These are phyloP conservation scores for Aspergillus texensis DNA, from an alignment of 2,329 filamentous ascomycete genomes.

Conservation along the genomic window DNA sequence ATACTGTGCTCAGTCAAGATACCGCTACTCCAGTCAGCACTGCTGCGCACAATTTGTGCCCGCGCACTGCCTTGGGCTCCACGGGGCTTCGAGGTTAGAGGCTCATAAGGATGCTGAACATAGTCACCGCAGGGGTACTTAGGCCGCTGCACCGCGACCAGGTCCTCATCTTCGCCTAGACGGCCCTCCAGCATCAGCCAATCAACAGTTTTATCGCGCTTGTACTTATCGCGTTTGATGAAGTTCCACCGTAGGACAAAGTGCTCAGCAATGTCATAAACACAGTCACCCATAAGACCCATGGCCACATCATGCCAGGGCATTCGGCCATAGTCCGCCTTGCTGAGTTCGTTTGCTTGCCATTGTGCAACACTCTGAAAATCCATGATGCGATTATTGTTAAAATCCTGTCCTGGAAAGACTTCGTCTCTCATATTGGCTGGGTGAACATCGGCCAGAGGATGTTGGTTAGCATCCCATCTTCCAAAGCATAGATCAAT, in stretches of 20 bases:
- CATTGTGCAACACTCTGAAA: slow-evolving; percentile 89
- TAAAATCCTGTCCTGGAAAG: slow-evolving; percentile 96
- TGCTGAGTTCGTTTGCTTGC: slow-evolving; percentile 90
- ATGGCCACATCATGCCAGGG: slow-evolving; percentile 97
- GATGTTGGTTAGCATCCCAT: slow-evolving; percentile 87
- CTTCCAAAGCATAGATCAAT: slow-evolving; percentile 94
- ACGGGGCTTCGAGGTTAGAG: slow-evolving; percentile 66
- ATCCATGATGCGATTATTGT: slow-evolving; percentile 96
- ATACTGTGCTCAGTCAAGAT: slow-evolving; percentile 85
- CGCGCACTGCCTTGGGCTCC: slow-evolving; percentile 72
- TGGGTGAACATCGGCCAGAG: slow-evolving; percentile 84
- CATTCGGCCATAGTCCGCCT: slow-evolving; percentile 91
- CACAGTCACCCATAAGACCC: slow-evolving; percentile 84
- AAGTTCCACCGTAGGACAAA: slow-evolving; percentile 97
- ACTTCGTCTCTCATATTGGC: slow-evolving; percentile 79
- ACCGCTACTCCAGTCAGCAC: slow-evolving; percentile 90
- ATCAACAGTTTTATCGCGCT: slow-evolving; percentile 79
- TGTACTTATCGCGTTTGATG: slow-evolving; percentile 96
- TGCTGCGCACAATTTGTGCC: slow-evolving; percentile 86
- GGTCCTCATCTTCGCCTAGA: slow-evolving; percentile 76
- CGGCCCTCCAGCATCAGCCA: slow-evolving; percentile 82
- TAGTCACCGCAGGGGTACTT: slow-evolving; percentile 90
- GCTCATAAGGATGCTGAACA: slow-evolving; percentile 73
- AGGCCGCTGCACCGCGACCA: slow-evolving; percentile 85
- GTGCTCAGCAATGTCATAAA: slow-evolving; percentile 94